A percentile compares a stretch with the other conserved stretches of the same genome.
Evolutionary conservation across 2,329 filamentous ascomycete genomes (phyloP).

Genomic region (Phaeosphaeriaceae sp.): DNA sequence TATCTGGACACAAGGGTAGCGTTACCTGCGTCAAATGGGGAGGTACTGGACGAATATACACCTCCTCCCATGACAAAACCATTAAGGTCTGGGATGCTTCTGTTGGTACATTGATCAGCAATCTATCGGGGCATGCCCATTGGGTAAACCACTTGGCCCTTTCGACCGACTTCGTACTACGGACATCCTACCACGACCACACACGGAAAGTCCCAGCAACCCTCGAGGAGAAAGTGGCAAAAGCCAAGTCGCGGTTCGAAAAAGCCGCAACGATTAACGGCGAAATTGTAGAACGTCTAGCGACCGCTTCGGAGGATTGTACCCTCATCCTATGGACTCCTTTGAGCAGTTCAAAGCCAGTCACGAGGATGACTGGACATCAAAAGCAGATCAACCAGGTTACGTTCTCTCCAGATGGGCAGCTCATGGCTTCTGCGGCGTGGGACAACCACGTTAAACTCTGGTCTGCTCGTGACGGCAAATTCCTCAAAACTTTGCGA

Average conservation of each 20-base stretch:
- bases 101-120: constrained; percentile 80
- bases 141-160: constrained; percentile 96
- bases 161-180: constrained; percentile 87
- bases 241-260: constrained; percentile 83
- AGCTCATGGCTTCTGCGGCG: constrained; percentile 82
- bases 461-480: constrained; percentile 78
- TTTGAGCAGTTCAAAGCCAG: constrained; percentile 74
- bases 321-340: constrained; percentile 97
- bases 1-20: constrained; percentile 86
- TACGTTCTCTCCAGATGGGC: constrained; percentile 88
- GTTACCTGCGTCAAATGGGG: constrained; percentile 96
- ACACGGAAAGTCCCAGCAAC: constrained; percentile 70
- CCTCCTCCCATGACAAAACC: constrained; percentile 82
- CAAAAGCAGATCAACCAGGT: constrained; percentile 98
- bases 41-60: constrained; percentile 69
- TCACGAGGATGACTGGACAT: constrained; percentile 89
- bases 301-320: constrained; percentile 93
- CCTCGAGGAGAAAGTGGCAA: constrained; percentile 72
- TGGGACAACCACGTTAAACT: constrained; percentile 97
- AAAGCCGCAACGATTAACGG: constrained; percentile 80
- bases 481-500: constrained; percentile 83
- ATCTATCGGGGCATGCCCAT: constrained; percentile 81
- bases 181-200: constrained; percentile 88
- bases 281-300: constrained; percentile 79
- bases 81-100: constrained; percentile 87